These are phyloP conservation scores for Gaultheria prostrata DNA, from an alignment of 148 eudicot genomes.

Conservation along the genomic window DNA sequence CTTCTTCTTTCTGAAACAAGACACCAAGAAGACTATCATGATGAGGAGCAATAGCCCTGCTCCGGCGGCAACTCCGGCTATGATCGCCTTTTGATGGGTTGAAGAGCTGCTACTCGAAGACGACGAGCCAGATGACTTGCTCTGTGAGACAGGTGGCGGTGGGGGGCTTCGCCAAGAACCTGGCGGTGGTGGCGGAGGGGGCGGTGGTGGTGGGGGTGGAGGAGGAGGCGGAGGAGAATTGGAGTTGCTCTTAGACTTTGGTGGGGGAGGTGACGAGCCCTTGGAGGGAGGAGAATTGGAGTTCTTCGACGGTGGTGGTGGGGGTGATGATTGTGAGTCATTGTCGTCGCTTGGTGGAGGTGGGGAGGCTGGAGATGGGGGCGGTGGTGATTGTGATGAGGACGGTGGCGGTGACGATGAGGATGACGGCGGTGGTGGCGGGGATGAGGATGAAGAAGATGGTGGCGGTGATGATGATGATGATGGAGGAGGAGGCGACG, in stretches of 20 bases:
- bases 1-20: slow-evolving; percentile 16
- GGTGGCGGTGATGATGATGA: background rate
- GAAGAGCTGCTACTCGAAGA: background rate
- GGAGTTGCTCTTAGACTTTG: slow-evolving; percentile 15
- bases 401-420: slow-evolving; percentile 9
- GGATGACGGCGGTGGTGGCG: background rate
- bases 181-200: background rate
- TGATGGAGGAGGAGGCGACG: slow-evolving; percentile 16
- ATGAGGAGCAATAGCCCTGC: slow-evolving; percentile 10
- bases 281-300: slow-evolving; percentile 1
- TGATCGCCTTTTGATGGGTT: background rate
- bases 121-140: background rate
- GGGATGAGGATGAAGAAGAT: background rate
- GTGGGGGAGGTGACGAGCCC: slow-evolving; percentile 24
- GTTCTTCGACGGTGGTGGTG: slow-evolving; percentile 17
- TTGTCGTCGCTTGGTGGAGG: slow-evolving; percentile 4
- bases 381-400: slow-evolving; percentile 19
- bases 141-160: background rate
- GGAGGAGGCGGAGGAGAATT: slow-evolving; percentile 15
- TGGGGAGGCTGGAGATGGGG: background rate
- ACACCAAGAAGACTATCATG: slow-evolving; percentile 4
- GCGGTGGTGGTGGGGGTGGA: slow-evolving; percentile 11
- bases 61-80: slow-evolving; percentile 3
- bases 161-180: background rate
- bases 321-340: background rate